These are phyloP conservation scores for Podila epigama DNA, from an alignment of 192 early-diverging fungal species.

Conservation along the genomic window DNA sequence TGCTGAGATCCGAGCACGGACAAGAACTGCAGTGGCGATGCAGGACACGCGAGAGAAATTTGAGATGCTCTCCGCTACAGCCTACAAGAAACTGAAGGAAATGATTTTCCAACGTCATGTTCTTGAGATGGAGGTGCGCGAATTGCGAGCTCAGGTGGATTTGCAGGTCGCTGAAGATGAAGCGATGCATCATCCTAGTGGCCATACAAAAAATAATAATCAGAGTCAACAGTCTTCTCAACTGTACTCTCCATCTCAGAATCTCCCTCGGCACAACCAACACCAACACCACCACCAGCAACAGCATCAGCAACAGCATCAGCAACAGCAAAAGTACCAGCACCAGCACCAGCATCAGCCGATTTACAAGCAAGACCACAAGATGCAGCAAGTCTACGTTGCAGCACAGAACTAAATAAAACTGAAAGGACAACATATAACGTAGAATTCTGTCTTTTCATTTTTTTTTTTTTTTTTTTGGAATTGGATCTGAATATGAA, in stretches of 20 bases:
- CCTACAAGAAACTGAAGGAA: conserved; percentile 59
- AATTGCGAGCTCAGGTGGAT: conserved; percentile 31
- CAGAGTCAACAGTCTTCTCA: no score
- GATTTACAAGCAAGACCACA: no score
- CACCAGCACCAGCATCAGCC: neutral
- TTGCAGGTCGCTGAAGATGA: conserved; percentile 14
- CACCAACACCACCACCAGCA: neutral
- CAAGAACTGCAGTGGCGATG: conserved; percentile 51
- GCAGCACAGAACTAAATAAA: no score
- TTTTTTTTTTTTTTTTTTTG: no score
- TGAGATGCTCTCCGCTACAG: conserved; percentile 54
- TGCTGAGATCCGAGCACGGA: conserved; percentile 30
- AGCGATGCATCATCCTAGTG: neutral
- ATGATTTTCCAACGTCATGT: conserved; percentile 47
- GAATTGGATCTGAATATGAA: no score
- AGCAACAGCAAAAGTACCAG: neutral
- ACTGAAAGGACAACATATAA: no score
- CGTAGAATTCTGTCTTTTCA: no score
- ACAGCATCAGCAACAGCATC: neutral
- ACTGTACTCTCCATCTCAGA: neutral
- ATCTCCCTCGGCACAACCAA: neutral
- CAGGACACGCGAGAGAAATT: conserved; percentile 59
- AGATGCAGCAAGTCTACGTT: no score
- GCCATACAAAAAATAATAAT: no score
- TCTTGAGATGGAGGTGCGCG: conserved; percentile 42